Percentiles rank a stretch among this genome's conserved stretches.
These are phyloP conservation scores for Rhodotorula sp. DNA, from an alignment of 1,284 basidiomycete genomes.

Conservation along the genomic window DNA sequence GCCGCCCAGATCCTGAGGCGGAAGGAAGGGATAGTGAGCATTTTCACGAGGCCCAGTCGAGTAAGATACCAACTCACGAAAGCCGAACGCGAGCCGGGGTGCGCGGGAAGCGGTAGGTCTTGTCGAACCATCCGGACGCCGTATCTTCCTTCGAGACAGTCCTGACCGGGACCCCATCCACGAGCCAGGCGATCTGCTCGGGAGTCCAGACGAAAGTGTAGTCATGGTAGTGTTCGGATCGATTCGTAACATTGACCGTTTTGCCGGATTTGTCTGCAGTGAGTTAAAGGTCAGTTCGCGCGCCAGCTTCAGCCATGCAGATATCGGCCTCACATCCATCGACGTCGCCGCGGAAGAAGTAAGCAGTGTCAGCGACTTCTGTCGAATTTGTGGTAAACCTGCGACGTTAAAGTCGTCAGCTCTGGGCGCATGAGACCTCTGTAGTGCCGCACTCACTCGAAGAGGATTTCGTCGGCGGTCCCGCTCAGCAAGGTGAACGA, in stretches of 20 bases:
- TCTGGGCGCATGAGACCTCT: neutral
- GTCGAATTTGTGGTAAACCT: slow-evolving; percentile 17
- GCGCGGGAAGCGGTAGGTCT: slow-evolving; percentile 14
- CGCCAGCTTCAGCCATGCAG: neutral
- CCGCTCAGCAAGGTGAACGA: slow-evolving; percentile 55
- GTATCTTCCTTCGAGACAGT: slow-evolving; percentile 14
- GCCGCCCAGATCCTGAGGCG: slow-evolving; percentile 18
- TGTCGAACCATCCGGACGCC: neutral
- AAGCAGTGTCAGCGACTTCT: neutral
- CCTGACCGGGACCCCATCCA: slow-evolving; percentile 21
- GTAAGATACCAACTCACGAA: slow-evolving; percentile 6
- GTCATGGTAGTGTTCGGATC: slow-evolving; percentile 15
- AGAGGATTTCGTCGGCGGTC: slow-evolving; percentile 68
- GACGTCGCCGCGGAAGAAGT: slow-evolving; percentile 6
- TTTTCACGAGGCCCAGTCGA: rapidly evolving
- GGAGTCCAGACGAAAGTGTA: slow-evolving; percentile 31
- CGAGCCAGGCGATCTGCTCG: slow-evolving; percentile 18
- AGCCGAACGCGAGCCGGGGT: slow-evolving; percentile 29
- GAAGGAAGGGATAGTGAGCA: neutral
- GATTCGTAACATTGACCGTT: neutral
- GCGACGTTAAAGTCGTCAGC: no score
- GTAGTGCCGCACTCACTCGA: slow-evolving; percentile 62
- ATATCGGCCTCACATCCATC: neutral
- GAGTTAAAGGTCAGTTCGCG: neutral
- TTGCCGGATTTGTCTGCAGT: neutral